Evolutionary conservation across 495 filamentous ascomycete genomes (phyloP), one percentile per base, ranked within the genome.

Genomic region (Pseudomonodictys pantanalensis): DNA sequence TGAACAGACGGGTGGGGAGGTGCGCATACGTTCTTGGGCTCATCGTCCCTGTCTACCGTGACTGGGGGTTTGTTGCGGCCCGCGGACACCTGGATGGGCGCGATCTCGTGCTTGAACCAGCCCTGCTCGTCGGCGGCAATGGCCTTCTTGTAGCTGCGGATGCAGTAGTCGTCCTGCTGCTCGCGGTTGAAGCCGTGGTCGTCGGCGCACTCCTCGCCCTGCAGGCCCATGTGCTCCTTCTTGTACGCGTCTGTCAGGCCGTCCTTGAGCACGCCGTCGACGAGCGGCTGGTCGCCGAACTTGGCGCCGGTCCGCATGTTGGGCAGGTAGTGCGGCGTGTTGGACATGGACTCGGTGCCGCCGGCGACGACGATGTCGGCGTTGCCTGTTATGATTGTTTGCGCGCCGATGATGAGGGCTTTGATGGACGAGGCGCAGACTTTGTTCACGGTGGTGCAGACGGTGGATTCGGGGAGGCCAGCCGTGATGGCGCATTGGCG

Each of bases 331-430:
- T 97, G 91, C n/a, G 95, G 95, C 46, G 85, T 80, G 77, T 97
- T 97, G 61, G 90, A 92, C 93, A 98, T 98, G 76, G 89, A 93
- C 79, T 98, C 93, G 57, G 92, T 83, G 57, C 93, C 93, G 66
- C 92, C 93, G 39, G 90, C 95, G 15, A 98, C 87, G 35, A 97
- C 84, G 61, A 93, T 82, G 48, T 89, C 85, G 62, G 93, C 91
- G 68, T 86, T 93, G 60, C 93, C 92, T 28, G 91, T 95, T 68
- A 96, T 91, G 73, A 98, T 97, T 60, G 91, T 96, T 78, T 97
- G 93, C 24, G 93, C 87, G 48, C 88, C 95, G 54, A 98, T 82
- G 63, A 96, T 92, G 73, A 97, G 86, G 58, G 93, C 91, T 78
- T 98, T 98, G 68, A 96, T 69, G 39, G 85, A 83, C 44, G 91